These are phyloP conservation scores for Talaromyces sp. DNA, from an alignment of 2,329 filamentous ascomycete genomes.

Conservation along the genomic window DNA sequence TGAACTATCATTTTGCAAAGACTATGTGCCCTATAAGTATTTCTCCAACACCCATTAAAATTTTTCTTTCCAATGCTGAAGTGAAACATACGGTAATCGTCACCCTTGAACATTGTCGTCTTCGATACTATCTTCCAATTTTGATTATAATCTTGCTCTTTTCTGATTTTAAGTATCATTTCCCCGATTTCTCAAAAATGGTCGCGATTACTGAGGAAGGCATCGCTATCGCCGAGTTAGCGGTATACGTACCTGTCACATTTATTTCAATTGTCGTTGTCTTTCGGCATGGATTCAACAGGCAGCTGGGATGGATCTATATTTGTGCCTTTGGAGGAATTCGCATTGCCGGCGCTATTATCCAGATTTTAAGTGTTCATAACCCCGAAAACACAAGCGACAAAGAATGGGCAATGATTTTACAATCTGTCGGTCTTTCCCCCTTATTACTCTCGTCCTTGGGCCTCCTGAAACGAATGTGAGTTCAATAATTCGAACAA, in stretches of 20 bases:
- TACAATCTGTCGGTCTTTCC: constrained; percentile 7
- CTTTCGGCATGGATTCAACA: constrained; percentile 10
- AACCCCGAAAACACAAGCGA: constrained; percentile 1
- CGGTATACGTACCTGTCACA: constrained; percentile 8
- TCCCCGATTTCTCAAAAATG: too few species aligned
- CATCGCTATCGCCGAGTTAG: constrained; percentile 9
- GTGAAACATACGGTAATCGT: too few species aligned
- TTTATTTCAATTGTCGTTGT: constrained; percentile 5
- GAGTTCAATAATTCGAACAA: background rate
- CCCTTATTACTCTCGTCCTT: constrained; percentile 7
- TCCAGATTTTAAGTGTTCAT: constrained; percentile 5
- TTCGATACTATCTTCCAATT: too few species aligned
- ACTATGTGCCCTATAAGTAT: too few species aligned
- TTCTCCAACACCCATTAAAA: too few species aligned
- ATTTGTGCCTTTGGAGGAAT: constrained; percentile 2
- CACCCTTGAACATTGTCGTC: too few species aligned
- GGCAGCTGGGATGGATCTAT: constrained; percentile 12
- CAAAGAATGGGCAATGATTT: constrained; percentile 7
- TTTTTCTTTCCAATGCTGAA: too few species aligned
- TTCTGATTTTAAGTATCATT: too few species aligned
- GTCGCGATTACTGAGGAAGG: constrained; percentile 2
- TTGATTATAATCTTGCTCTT: too few species aligned
- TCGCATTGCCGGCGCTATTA: constrained; percentile 8
- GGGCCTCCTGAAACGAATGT: constrained; percentile 9
- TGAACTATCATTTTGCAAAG: too few species aligned